Base-by-base conservation (phyloP, 140 eudicot genomes). In the Flaveria floridana region DNA sequence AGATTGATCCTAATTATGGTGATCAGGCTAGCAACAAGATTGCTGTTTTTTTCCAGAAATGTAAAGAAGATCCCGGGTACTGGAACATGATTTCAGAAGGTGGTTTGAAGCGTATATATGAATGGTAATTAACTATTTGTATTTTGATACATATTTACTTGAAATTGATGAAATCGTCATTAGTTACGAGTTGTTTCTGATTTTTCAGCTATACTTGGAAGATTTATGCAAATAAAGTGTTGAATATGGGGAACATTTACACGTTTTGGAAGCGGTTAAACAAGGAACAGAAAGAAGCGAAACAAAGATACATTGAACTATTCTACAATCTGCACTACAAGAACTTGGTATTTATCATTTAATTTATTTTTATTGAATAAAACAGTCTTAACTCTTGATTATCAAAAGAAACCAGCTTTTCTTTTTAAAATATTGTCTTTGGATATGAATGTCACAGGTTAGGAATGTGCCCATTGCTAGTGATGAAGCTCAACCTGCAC, bases 211-310 rank as follows among this genome's bases (percentile, higher is more conserved):
- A 91, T 66, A 95, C 99, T 25, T 91, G 99, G 99, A 91, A 91
- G 95, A 95, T 95, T 73, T 91, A 91, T 59, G 99, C 99, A 19
- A 95, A 85, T 65, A 95, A 91, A 83, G 89, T 95, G 76, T 71
- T 95, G 91, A 91, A 95, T 68, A 95, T 91, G 99, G 95, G 97
- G 50, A 84, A 89, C 70, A 76, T 83, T 12, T 95, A 95, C 66
- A 64, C 82, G 16, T 95, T 91, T 55, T 95, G 99, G 99, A 91
- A 81, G 83, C 80, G 74, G 72, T 42, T 91, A 66, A 78, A 89
- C 79, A 91, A 70, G 76, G 90, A 85, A 50, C 91, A 91, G 92
- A 95, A 87, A 78, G 90, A 81, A 71, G 96, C 95, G 2, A 95
- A 91, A 84, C 89, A 88, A 78, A 95, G 95, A 91, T 91, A 95